Conservation (phyloP, 495 filamentous ascomycete genomes). For the Aspergillus campestris region DNA sequence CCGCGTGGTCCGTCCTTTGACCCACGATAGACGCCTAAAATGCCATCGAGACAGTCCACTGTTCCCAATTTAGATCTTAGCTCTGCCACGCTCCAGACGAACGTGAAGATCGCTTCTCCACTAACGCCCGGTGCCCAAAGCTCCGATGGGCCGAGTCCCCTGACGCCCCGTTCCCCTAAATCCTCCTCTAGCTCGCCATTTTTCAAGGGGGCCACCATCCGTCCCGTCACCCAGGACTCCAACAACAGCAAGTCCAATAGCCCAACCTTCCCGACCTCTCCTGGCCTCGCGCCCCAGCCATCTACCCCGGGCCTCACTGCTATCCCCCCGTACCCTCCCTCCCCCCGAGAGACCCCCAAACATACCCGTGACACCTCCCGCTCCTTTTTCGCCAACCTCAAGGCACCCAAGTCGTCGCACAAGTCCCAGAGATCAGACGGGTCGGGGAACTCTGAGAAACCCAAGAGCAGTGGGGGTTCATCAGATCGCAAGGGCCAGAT, state of each 20-base stretch:
- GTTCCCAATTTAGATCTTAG: constrained; percentile 40
- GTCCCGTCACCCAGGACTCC: constrained; percentile 37
- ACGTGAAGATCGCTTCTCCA: constrained; percentile 26
- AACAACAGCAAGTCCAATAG: constrained; percentile 24
- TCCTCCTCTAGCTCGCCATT: constrained; percentile 35
- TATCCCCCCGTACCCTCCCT: constrained; percentile 46
- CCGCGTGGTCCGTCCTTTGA: not conserved
- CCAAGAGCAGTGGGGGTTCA: constrained; percentile 38
- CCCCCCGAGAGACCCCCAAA: constrained; percentile 38
- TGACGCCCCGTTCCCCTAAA: constrained; percentile 37
- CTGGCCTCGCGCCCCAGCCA: constrained; percentile 20
- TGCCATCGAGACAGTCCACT: constrained; percentile 35
- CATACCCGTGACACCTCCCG: constrained; percentile 46
- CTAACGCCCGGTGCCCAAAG: constrained; percentile 31
- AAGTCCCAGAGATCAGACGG: constrained; percentile 32
- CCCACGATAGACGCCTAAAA: constrained; percentile 22
- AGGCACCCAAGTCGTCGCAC: constrained; percentile 47
- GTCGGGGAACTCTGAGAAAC: constrained; percentile 31
- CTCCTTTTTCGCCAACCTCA: constrained; percentile 50
- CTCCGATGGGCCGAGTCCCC: constrained; percentile 32
- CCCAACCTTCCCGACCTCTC: constrained; percentile 25
- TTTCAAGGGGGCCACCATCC: constrained; percentile 36
- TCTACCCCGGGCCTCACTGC: constrained; percentile 44
- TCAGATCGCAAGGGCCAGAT: constrained; percentile 31
- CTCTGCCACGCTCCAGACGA: constrained; percentile 25